Percentiles rank a stretch among this genome's conserved stretches.
Evolutionary conservation across 2,329 filamentous ascomycete species (phyloP).

Genomic region (Claviceps monticola): DNA sequence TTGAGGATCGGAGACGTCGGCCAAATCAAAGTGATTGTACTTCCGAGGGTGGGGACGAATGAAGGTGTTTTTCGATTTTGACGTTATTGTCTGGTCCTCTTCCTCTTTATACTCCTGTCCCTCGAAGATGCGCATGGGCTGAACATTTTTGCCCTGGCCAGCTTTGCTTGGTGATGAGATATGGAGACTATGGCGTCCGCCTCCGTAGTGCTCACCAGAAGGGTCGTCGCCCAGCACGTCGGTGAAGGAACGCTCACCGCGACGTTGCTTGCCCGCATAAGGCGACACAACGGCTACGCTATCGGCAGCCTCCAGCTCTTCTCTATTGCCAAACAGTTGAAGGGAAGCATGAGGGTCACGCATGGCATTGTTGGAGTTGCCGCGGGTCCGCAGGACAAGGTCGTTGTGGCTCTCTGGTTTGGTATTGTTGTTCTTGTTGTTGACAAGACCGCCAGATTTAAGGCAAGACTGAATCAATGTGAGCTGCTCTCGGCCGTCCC

Average conservation of each 20-base stretch:
- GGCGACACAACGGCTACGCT: slow-evolving; percentile 40
- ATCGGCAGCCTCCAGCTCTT: slow-evolving; percentile 41
- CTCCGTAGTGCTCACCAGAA: slow-evolving; percentile 29
- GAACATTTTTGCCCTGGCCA: slow-evolving; percentile 47
- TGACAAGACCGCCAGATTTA: slow-evolving; percentile 29
- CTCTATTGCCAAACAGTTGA: slow-evolving; percentile 58
- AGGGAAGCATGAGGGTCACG: slow-evolving; percentile 58
- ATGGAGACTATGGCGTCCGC: slow-evolving; percentile 29
- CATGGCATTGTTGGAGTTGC: slow-evolving; percentile 38
- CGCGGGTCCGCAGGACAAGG: slow-evolving; percentile 30
- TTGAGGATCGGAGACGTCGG: slow-evolving; percentile 44
- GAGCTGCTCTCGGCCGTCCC: slow-evolving; percentile 72
- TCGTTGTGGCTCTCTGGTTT: slow-evolving; percentile 22
- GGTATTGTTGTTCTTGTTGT: slow-evolving; percentile 12
- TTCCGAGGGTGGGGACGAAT: slow-evolving; percentile 61
- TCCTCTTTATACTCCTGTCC: slow-evolving; percentile 30
- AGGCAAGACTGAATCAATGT: slow-evolving; percentile 55
- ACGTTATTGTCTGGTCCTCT: slow-evolving; percentile 24
- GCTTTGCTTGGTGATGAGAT: slow-evolving; percentile 35
- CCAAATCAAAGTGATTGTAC: slow-evolving; percentile 77
- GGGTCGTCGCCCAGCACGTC: slow-evolving; percentile 55
- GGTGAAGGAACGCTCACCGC: slow-evolving; percentile 48
- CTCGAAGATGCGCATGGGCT: slow-evolving; percentile 50
- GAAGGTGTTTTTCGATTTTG: slow-evolving; percentile 28
- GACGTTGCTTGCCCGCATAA: slow-evolving; percentile 45